Conservation (phyloP, 2,329 filamentous ascomycete species). For the Scedosporium minutisporum region DNA sequence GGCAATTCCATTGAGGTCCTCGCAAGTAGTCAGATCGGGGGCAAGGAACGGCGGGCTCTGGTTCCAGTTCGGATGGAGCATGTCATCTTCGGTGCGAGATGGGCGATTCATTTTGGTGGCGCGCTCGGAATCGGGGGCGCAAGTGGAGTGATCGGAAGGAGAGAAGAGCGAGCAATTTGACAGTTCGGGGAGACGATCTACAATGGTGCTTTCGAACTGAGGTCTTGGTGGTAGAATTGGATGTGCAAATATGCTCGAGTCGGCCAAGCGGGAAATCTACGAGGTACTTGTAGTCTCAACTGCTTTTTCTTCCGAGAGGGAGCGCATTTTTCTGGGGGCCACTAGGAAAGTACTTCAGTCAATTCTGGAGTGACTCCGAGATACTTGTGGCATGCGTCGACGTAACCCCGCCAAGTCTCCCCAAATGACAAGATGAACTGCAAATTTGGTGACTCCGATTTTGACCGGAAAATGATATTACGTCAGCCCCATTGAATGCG, state of each 20-base stretch:
- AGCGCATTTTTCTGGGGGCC: too few relatives aligned
- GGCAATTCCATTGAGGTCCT: conserved; percentile 45
- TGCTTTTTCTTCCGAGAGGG: too few relatives aligned
- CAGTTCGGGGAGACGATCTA: not conserved
- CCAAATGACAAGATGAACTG: too few relatives aligned
- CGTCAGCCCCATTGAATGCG: too few relatives aligned
- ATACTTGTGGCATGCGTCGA: not conserved
- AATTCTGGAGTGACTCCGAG: not conserved
- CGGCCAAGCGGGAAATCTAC: not conserved
- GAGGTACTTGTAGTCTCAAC: too few relatives aligned
- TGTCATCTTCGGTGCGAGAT: conserved; percentile 41
- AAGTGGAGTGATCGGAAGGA: not conserved
- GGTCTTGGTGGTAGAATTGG: not conserved
- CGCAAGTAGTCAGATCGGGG: conserved; percentile 38
- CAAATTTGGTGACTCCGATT: too few relatives aligned
- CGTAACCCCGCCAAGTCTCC: not conserved
- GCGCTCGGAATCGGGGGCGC: too few relatives aligned
- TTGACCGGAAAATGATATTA: too few relatives aligned
- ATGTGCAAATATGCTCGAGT: not conserved
- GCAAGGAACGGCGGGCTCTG: conserved; percentile 42
- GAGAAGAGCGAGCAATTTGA: not conserved
- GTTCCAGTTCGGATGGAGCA: conserved; percentile 41
- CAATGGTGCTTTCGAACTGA: not conserved
- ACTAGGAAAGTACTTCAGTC: too few relatives aligned
- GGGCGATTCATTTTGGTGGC: conserved; percentile 40